Percentiles rank a stretch among this genome's conserved stretches.
These are phyloP conservation scores for Coprinopsis sp. DNA, from an alignment of 768 basidiomycete species.

Conservation along the genomic window DNA sequence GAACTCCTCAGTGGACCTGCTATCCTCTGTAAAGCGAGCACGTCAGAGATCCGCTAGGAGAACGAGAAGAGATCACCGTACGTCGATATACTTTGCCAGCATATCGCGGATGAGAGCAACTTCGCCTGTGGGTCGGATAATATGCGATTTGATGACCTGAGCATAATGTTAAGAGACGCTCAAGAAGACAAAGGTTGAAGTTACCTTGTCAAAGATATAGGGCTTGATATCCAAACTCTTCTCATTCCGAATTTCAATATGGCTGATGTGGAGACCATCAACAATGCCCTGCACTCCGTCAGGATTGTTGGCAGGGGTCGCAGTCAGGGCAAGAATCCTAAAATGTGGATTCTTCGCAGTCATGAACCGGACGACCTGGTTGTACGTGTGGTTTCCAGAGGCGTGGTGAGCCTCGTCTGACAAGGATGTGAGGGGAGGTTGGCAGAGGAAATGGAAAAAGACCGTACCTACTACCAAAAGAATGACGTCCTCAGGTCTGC, in stretches of 20 bases:
- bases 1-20: slow-evolving; percentile 13
- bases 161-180: slow-evolving; percentile 6
- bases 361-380: slow-evolving; percentile 79
- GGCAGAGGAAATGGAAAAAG: not conserved
- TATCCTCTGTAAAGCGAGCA: slow-evolving; percentile 18
- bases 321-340: slow-evolving; percentile 88
- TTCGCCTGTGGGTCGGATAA: slow-evolving; percentile 68
- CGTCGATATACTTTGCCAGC: slow-evolving; percentile 71
- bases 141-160: slow-evolving; percentile 72
- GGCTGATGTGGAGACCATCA: slow-evolving; percentile 91
- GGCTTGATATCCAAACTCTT: slow-evolving; percentile 78
- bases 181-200: not conserved
- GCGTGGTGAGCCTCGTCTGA: slow-evolving; percentile 94
- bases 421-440: slow-evolving; percentile 1
- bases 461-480: slow-evolving; percentile 79
- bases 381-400: slow-evolving; percentile 90
- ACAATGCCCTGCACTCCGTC: slow-evolving; percentile 88
- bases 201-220: slow-evolving; percentile 86
- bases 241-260: slow-evolving; percentile 92
- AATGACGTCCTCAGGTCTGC: slow-evolving; percentile 77
- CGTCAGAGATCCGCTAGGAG: not conserved
- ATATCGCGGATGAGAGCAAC: slow-evolving; percentile 63
- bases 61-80: slow-evolving; percentile 26
- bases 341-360: slow-evolving; percentile 96
- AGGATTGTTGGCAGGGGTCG: slow-evolving; percentile 84